These are phyloP conservation scores for Capsicum rhomboideum DNA, from an alignment of 257 asterid species.

Conservation along the genomic window DNA sequence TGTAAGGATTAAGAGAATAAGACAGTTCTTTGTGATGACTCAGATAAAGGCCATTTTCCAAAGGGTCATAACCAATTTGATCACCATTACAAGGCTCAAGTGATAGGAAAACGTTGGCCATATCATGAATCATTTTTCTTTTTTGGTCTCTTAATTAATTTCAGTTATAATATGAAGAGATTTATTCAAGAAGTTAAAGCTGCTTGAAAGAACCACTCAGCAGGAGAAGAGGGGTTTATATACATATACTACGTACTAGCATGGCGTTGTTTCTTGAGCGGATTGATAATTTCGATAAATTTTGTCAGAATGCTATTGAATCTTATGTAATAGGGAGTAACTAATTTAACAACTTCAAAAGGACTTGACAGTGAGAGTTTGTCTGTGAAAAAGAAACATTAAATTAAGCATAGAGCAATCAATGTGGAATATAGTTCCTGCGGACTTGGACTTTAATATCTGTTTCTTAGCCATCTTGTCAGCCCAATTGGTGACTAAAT, in stretches of 20 bases:
- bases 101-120: conserved; percentile 29
- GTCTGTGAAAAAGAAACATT: background rate
- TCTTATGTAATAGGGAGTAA: background rate
- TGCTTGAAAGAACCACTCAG: conserved; percentile 55
- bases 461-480: background rate
- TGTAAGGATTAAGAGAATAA: conserved; percentile 7
- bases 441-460: background rate
- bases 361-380: conserved; percentile 1
- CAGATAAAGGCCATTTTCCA: background rate
- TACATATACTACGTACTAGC: background rate
- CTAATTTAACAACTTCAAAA: background rate
- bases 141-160: background rate
- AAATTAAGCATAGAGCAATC: background rate
- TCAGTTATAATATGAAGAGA: background rate
- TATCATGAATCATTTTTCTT: background rate
- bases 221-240: conserved; percentile 20
- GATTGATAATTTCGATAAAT: background rate
- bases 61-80: background rate
- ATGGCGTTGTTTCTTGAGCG: background rate
- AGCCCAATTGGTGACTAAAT: background rate
- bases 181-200: conserved; percentile 16
- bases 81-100: conserved; percentile 24
- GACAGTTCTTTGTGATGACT: background rate
- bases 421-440: background rate
- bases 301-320: background rate